Base-by-base conservation (phyloP, 2,329 filamentous ascomycete species). In the Penicillium sp. region DNA sequence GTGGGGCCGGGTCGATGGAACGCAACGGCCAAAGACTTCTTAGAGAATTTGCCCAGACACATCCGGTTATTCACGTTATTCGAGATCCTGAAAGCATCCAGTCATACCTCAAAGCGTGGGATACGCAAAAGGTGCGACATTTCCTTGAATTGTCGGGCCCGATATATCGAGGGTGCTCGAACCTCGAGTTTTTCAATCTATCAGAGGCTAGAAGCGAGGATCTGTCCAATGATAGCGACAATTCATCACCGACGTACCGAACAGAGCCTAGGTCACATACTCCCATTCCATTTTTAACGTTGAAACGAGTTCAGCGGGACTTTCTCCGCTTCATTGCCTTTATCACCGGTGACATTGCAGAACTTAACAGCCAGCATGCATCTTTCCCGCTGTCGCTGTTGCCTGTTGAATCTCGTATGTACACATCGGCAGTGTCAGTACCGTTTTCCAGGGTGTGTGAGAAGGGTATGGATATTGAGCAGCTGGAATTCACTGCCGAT, bases 151-250 rank as follows among this genome's bases (percentile, higher is more conserved):
- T 75, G 10, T 73, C 72, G 0, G 73, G 72, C 8, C 73, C 72
- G 2, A 81, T 89, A 17, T 86, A 89, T 64, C 80, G 87, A 49
- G 80, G 80, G 1, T 90, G 86, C 68, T 87, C 87, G 12, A 91
- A 90, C 64, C 83, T 89, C 61, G 89, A 92, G 68, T 93, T 91
- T 70, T 91, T 86, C 77, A 91, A 91, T 64, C 77, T 89, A 17
- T 87, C 87, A 2, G 88, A 90, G 67, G 78, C 75, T 55, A 55
- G 63, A 19, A 70, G 69, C 6, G 68, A 75, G 43, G 68, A 57
- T 9, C 41, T 50, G 4, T 41, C 35, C 50, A 65, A 70, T 45
- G 64, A 68, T n/a, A 58, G 52, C 17, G 63, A 68, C 29, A 53
- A 72, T 44, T 52, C 67, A 1, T 66, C 70, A 1, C 67, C 70